phyloP scores from a whole-genome alignment of 1,284 basidiomycete species.

The Coniophora puteana region DNA sequence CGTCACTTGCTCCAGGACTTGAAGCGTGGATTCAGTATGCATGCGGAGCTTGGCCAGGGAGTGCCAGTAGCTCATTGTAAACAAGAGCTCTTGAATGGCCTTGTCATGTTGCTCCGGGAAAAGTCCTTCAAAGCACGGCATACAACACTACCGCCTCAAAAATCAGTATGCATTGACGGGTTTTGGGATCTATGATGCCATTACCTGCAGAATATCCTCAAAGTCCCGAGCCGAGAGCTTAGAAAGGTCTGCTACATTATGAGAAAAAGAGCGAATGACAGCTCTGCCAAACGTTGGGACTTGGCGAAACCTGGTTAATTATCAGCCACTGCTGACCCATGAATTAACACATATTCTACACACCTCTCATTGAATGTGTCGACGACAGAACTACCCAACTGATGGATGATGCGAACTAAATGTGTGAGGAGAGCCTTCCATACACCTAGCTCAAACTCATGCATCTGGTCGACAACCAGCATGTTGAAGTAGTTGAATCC shows the following conservation, averaged over 20 bases:
- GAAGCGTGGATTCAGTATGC: constrained; percentile 13
- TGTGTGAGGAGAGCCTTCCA: constrained; percentile 20
- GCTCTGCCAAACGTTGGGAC: constrained; percentile 7
- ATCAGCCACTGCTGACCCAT: background rate
- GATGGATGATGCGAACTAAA: constrained; percentile 14
- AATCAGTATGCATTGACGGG: background rate
- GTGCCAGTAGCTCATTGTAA: constrained; percentile 16
- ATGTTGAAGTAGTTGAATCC: constrained; percentile 11
- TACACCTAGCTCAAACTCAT: constrained; percentile 22
- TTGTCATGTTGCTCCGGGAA: constrained; percentile 9
- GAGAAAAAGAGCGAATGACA: constrained; percentile 7
- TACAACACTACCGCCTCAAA: constrained; percentile 4
- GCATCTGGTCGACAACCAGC: constrained; percentile 19
- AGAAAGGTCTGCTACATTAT: constrained; percentile 9
- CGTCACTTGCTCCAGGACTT: constrained; percentile 1
- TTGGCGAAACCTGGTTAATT: constrained; percentile 6
- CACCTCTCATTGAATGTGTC: constrained; percentile 7
- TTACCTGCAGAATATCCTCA: constrained; percentile 19
- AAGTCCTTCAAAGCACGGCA: constrained; percentile 11
- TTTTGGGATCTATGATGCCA: no score
- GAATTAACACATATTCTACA: background rate
- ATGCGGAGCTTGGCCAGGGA: constrained; percentile 19
- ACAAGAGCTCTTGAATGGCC: constrained; percentile 11
- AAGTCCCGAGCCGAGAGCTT: constrained; percentile 10
- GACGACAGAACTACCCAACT: background rate